phyloP scores from a whole-genome alignment of 768 basidiomycete species.

The Leucogyrophana mollusca region DNA sequence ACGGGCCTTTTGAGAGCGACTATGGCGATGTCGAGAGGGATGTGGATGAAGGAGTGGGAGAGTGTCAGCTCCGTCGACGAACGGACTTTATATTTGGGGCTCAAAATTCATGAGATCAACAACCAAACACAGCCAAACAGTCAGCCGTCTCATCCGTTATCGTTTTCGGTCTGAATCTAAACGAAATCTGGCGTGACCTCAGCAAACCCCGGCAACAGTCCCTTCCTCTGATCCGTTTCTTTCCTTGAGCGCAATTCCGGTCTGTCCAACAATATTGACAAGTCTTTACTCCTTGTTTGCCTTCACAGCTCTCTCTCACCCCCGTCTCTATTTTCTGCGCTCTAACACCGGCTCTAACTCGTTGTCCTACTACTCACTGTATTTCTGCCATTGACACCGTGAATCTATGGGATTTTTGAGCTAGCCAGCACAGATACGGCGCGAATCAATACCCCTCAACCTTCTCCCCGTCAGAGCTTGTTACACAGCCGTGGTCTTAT shows the following conservation, averaged over 20 bases:
- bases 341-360: not conserved
- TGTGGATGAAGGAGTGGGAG: conserved; percentile 30
- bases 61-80: conserved; percentile 20
- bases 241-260: conserved; percentile 13
- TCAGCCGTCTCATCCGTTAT: conserved; percentile 14
- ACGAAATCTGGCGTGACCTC: conserved; percentile 1
- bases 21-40: conserved; percentile 10
- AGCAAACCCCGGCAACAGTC: conserved; percentile 8
- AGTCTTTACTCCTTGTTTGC: not conserved
- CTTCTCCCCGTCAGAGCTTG: too few species aligned
- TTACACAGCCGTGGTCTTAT: too few species aligned
- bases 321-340: not conserved
- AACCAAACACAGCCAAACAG: conserved; percentile 25
- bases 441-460: not conserved
- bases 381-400: conserved; percentile 1
- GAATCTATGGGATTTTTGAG: not conserved
- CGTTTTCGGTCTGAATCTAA: conserved; percentile 20
- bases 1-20: conserved; percentile 11
- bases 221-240: conserved; percentile 13
- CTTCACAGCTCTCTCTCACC: not conserved
- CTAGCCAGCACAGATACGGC: not conserved
- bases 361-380: not conserved
- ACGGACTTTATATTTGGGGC: conserved; percentile 35
- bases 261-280: not conserved
- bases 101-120: conserved; percentile 25